Evolutionary conservation across 2,329 filamentous ascomycete genomes (phyloP), one percentile per base, ranked within the genome.

Genomic region (Claviceps monticola): DNA sequence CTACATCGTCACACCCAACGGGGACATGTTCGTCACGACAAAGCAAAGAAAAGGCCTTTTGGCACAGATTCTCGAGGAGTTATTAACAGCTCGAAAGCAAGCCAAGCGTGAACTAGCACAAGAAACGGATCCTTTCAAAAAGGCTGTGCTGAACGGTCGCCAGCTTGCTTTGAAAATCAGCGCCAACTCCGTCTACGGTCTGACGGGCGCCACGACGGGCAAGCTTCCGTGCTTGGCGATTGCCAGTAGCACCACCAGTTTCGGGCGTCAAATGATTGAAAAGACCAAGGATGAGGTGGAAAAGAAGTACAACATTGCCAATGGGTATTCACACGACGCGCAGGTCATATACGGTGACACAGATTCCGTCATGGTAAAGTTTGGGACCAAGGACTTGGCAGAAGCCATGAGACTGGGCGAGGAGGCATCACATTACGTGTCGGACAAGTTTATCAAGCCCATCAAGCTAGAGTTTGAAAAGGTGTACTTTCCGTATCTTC

Each of bases 391-490:
- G 43, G 89, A 96, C 57, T 74, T 98, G 17, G 77, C 80, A 5
- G 87, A 93, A 57, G 85, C 89, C 21, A 98, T 98, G 93, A 89
- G 86, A 62, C 74, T 98, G 23, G 93, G 93, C n/a, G 79, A 95
- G 63, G 90, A 98, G 66, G 93, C 93, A 11, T 86, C 93, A 0
- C 76, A 83, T 19, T 94, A 75, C 59, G 93, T 98, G 42, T 96
- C 93, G 4, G 78, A 79, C 46, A 95, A 96, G 66, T 98, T 98
- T 65, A 74, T 90, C 66, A 94, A 93, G 64, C 93, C 93, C 4
- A 98, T 98, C 76, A 98, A 97, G 71, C 80, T 98, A 36, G 93
- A 98, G 67, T 98, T 98, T 69, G 93, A 98, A 68, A 98, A 98
- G 70, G 91, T 98, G 1, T 98, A 98, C 70, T 98, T 86, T 66